A percentile compares a stretch with the other conserved stretches of the same genome.
Evolutionary conservation across 768 basidiomycete genomes (phyloP).

Genomic region (Agrocybe pediades): DNA sequence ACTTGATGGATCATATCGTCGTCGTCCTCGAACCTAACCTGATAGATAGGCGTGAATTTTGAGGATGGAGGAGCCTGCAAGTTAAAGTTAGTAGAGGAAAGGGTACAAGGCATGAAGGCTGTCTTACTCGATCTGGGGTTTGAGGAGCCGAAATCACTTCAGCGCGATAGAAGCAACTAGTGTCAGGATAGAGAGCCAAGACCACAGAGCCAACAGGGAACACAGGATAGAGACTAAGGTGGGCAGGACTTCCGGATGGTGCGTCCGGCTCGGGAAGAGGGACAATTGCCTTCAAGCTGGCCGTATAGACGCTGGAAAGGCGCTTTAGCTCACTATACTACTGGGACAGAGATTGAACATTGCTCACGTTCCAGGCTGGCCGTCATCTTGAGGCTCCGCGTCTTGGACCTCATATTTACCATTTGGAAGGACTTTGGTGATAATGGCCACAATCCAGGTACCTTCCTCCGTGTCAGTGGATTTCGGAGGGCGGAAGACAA

Average conservation of each 20-base stretch:
- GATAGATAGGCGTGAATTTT: constrained; percentile 62
- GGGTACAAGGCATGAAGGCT: neutral
- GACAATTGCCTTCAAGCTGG: constrained; percentile 71
- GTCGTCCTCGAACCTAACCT: constrained; percentile 87
- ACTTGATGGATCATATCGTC: constrained; percentile 82
- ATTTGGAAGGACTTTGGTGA: constrained; percentile 66
- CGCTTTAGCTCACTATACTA: neutral
- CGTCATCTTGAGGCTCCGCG: constrained; percentile 80
- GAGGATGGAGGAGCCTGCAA: constrained; percentile 36
- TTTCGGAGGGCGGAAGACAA: constrained; percentile 74
- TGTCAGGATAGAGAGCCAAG: constrained; percentile 89
- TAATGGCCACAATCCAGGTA: constrained; percentile 81
- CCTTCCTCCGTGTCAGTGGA: constrained; percentile 52
- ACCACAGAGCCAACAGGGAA: constrained; percentile 74
- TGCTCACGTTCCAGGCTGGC: constrained; percentile 63
- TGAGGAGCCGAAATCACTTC: constrained; percentile 73
- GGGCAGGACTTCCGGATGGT: constrained; percentile 55
- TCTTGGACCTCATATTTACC: constrained; percentile 85
- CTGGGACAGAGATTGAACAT: neutral
- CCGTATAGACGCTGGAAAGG: constrained; percentile 58
- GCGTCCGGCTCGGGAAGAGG: constrained; percentile 79
- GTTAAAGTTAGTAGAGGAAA: neutral
- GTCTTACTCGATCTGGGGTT: constrained; percentile 34
- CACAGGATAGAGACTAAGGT: constrained; percentile 70
- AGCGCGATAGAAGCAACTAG: constrained; percentile 88